phyloP scores from a whole-genome alignment of 2,329 filamentous ascomycete genomes.

The Aphanoascus verrucosus region DNA sequence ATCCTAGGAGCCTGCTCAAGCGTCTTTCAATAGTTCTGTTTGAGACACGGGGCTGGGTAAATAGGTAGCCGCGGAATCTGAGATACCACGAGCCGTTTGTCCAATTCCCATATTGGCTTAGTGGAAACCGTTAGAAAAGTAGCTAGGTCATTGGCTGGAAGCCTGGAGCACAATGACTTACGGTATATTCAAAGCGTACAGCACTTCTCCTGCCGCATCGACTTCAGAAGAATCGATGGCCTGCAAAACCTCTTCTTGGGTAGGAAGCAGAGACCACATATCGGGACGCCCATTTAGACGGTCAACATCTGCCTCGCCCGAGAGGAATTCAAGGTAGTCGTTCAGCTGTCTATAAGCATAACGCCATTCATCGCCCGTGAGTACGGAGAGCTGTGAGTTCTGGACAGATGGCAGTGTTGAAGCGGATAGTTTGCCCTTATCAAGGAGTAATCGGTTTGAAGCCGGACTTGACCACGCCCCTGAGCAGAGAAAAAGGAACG shows the following conservation, averaged over 20 bases:
- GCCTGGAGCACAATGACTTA: slow-evolving; percentile 4
- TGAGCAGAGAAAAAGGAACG: neutral
- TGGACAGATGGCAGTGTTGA: neutral
- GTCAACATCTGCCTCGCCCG: neutral
- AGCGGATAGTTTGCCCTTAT: neutral
- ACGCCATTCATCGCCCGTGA: neutral
- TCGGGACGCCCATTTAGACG: neutral
- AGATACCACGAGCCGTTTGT: slow-evolving; percentile 67
- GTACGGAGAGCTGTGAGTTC: neutral
- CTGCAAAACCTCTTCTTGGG: slow-evolving; percentile 5
- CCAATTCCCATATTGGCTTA: slow-evolving; percentile 57
- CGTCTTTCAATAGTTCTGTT: slow-evolving; percentile 55
- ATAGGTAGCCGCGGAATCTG: slow-evolving; percentile 69
- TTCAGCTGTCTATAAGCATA: neutral
- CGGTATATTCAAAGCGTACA: slow-evolving; percentile 13
- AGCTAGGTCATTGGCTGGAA: neutral
- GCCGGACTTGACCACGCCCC: neutral
- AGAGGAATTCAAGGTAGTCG: neutral
- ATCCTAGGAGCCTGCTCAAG: slow-evolving; percentile 60
- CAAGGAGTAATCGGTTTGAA: neutral
- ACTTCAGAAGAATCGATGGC: slow-evolving; percentile 1
- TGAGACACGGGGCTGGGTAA: slow-evolving; percentile 61
- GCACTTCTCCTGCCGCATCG: neutral
- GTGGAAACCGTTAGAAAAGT: neutral
- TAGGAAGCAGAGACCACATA: slow-evolving; percentile 4